Evolutionary conservation across 2,329 filamentous ascomycete genomes (phyloP).

Genomic region (Pezicula radicicola): DNA sequence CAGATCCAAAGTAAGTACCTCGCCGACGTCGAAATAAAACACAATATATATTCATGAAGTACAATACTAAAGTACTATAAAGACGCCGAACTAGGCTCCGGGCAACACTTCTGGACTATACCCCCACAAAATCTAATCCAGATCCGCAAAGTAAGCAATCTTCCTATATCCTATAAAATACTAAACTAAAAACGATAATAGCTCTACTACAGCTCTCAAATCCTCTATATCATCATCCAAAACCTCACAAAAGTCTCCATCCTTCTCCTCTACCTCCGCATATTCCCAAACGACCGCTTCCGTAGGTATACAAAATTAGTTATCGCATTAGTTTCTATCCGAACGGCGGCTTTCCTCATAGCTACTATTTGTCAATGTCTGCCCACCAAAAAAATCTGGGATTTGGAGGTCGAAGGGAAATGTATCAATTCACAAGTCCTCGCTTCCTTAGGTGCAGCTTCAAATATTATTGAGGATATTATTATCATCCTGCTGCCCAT

Average conservation of each 20-base stretch:
- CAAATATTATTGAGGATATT: conserved; percentile 67
- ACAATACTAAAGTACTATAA: neutral
- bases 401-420: conserved; percentile 17
- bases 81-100: conserved; percentile 15
- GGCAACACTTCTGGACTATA: conserved; percentile 15
- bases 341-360: conserved; percentile 6
- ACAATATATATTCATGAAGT: neutral
- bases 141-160: conserved; percentile 10
- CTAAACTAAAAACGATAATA: neutral
- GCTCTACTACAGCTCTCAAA: conserved; percentile 16
- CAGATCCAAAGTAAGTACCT: conserved; percentile 11
- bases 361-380: conserved; percentile 11
- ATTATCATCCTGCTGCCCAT: conserved; percentile 63
- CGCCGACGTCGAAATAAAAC: too few relatives aligned
- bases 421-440: conserved; percentile 63
- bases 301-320: conserved; percentile 4
- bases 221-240: conserved; percentile 16
- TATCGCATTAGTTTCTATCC: conserved; percentile 6
- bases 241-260: conserved; percentile 18
- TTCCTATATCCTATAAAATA: neutral
- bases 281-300: conserved; percentile 13
- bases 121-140: conserved; percentile 5
- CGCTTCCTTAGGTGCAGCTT: conserved; percentile 62
- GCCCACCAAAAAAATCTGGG: conserved; percentile 10
- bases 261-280: conserved; percentile 16